phyloP scores from a whole-genome alignment of 495 filamentous ascomycete genomes.

The Trichoderma virens region DNA sequence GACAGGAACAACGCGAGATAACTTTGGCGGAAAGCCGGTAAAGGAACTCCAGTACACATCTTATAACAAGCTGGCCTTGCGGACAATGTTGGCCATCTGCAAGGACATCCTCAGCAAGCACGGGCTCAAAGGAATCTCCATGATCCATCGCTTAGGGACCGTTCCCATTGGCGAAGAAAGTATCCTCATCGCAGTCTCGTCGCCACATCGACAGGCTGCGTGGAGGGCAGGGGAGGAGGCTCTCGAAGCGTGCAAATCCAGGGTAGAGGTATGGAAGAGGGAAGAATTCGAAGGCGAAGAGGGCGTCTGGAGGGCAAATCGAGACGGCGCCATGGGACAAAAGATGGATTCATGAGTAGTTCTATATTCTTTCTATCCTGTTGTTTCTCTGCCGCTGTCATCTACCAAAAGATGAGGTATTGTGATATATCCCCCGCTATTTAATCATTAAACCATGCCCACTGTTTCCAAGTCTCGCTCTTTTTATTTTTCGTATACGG shows the following conservation, averaged over 20 bases:
- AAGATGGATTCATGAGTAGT: conserved; percentile 22
- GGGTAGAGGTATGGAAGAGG: conserved; percentile 90
- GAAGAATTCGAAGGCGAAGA: conserved; percentile 80
- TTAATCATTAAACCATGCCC: background rate
- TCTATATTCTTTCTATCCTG: background rate
- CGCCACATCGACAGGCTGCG: conserved; percentile 78
- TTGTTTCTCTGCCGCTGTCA: background rate
- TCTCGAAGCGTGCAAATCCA: conserved; percentile 76
- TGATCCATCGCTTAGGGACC: conserved; percentile 78
- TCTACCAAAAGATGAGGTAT: background rate
- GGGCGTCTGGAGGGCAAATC: conserved; percentile 84
- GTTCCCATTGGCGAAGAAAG: conserved; percentile 88
- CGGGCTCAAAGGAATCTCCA: conserved; percentile 58
- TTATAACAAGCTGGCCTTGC: conserved; percentile 70
- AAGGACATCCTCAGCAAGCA: conserved; percentile 49
- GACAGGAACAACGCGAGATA: conserved; percentile 77
- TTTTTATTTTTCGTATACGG: background rate
- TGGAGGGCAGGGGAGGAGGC: conserved; percentile 88
- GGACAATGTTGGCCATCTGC: conserved; percentile 66
- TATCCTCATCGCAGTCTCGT: conserved; percentile 81
- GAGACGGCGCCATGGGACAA: conserved; percentile 58
- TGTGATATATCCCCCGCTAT: background rate
- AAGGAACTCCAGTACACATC: conserved; percentile 70
- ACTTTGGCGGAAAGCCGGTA: conserved; percentile 68
- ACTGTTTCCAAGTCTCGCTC: too few relatives aligned